A percentile compares a stretch with the other conserved stretches of the same genome.
Conservation (phyloP, 2,329 filamentous ascomycete genomes). For the Talaromyces pinophilus region DNA sequence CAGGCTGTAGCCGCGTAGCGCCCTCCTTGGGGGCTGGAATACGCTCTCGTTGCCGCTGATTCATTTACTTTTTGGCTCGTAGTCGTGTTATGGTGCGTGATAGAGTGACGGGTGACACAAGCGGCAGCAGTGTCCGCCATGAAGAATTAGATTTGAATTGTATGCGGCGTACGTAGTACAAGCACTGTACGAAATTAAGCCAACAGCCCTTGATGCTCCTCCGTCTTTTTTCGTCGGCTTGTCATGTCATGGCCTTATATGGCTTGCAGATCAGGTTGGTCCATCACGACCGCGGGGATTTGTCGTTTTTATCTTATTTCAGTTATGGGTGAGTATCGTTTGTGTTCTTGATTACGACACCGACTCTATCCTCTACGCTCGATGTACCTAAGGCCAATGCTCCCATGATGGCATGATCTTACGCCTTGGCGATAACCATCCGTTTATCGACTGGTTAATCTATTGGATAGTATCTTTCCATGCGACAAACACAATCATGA, state of each 20-base stretch:
- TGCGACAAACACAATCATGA: not conserved
- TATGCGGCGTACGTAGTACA: not conserved
- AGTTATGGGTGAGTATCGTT: not conserved
- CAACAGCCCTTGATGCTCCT: not conserved
- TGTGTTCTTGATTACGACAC: not conserved
- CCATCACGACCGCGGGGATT: not conserved
- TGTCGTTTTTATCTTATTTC: not conserved
- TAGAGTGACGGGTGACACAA: not conserved
- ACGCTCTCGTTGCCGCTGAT: not conserved
- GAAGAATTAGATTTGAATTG: not conserved
- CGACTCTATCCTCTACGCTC: not conserved
- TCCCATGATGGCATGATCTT: not conserved
- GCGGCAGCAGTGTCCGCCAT: not conserved
- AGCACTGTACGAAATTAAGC: not conserved
- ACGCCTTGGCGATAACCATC: not conserved
- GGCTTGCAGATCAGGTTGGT: not conserved
- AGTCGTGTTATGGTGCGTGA: not conserved
- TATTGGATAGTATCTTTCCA: not conserved
- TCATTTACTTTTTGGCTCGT: no score
- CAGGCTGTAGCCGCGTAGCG: not conserved
- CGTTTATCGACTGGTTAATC: fast-evolving
- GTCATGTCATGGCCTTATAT: not conserved
- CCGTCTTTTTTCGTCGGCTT: not conserved
- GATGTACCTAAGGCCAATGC: not conserved
- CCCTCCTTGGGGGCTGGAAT: not conserved